These are phyloP conservation scores for Ganoderma resinaceum DNA, from an alignment of 1,284 basidiomycete genomes.

Conservation along the genomic window DNA sequence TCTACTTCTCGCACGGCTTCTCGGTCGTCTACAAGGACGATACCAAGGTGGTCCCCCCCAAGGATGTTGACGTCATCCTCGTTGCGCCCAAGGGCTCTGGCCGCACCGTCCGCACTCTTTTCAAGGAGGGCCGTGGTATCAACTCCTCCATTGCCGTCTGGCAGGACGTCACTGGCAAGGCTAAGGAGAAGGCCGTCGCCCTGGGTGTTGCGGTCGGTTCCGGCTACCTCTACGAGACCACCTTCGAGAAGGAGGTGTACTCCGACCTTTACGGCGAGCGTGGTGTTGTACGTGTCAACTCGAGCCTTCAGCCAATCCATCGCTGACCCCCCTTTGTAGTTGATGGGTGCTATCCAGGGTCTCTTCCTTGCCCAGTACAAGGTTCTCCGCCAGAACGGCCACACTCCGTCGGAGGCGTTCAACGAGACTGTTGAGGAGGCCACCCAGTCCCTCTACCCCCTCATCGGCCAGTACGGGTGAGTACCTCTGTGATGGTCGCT, in stretches of 20 bases:
- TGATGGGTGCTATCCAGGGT: constrained; percentile 99
- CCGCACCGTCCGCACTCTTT: constrained; percentile 98
- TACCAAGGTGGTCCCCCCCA: constrained; percentile 91
- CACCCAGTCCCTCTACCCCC: constrained; percentile 96
- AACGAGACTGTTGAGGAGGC: constrained; percentile 99
- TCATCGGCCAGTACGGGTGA: constrained; percentile 94
- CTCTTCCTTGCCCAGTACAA: constrained; percentile 99
- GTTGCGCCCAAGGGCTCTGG: constrained; percentile 99
- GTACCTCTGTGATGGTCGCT: constrained; percentile 32
- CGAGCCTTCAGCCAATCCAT: constrained; percentile 4
- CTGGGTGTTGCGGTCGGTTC: constrained; percentile 96
- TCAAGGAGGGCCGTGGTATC: constrained; percentile 99
- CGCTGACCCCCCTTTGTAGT: constrained; percentile 50
- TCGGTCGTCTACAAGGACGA: constrained; percentile 98
- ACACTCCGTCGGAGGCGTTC: constrained; percentile 98
- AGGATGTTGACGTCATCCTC: constrained; percentile 98
- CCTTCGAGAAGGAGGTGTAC: constrained; percentile 99
- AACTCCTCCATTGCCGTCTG: constrained; percentile 90
- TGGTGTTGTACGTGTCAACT: constrained; percentile 81
- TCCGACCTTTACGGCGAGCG: constrained; percentile 99
- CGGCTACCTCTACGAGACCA: constrained; percentile 98
- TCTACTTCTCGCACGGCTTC: constrained; percentile 99
- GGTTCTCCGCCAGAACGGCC: constrained; percentile 98
- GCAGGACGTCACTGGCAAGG: constrained; percentile 97
- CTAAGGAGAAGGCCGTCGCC: constrained; percentile 96